Conservation (phyloP, 768 basidiomycete genomes). For the Leccinum longicurvipes region DNA sequence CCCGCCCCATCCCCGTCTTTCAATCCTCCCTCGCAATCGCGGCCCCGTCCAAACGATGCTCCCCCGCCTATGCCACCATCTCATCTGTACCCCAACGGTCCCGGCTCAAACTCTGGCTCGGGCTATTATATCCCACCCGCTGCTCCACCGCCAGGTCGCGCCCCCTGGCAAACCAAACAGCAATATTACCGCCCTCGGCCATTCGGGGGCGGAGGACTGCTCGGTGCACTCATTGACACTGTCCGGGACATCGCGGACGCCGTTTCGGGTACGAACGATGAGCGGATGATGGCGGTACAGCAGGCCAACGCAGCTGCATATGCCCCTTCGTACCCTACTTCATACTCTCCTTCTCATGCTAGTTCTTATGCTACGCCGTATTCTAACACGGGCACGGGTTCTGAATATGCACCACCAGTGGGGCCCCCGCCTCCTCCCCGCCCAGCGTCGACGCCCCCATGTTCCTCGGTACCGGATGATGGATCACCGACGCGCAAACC, state of each 20-base stretch:
- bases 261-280: slow-evolving; percentile 25
- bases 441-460: slow-evolving; percentile 14
- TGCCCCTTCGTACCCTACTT: background rate
- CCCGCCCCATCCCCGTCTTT: slow-evolving; percentile 1
- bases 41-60: background rate
- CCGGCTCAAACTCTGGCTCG: background rate
- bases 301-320: slow-evolving; percentile 20
- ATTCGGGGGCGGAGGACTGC: slow-evolving; percentile 22
- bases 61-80: background rate
- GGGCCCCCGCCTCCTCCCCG: slow-evolving; percentile 5
- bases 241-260: slow-evolving; percentile 28
- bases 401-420: slow-evolving; percentile 13
- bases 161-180: slow-evolving; percentile 22
- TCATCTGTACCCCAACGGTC: background rate
- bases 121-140: slow-evolving; percentile 4
- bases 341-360: background rate
- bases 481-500: slow-evolving; percentile 63
- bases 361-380: slow-evolving; percentile 12
- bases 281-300: slow-evolving; percentile 13
- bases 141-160: slow-evolving; percentile 4
- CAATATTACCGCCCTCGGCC: slow-evolving; percentile 16
- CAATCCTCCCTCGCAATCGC: background rate
- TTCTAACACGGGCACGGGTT: background rate
- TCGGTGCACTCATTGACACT: slow-evolving; percentile 26
- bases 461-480: slow-evolving; percentile 38